Conservation (phyloP, 495 filamentous ascomycete species). For the Thermothielavioides terrestris region DNA sequence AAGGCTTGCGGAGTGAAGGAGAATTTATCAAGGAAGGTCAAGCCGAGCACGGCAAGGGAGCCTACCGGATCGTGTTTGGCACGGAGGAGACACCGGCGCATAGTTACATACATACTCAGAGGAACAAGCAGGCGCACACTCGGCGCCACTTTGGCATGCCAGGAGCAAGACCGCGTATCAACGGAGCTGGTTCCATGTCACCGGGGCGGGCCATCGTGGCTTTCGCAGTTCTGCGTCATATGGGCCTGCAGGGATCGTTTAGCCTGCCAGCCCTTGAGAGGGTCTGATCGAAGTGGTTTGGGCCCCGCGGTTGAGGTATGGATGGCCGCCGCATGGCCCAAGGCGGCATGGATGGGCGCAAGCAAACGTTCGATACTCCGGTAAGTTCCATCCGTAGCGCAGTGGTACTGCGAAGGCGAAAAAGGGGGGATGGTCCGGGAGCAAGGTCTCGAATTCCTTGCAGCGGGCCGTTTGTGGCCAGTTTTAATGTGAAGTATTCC, state of each 20-base stretch:
- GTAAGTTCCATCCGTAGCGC: too few species aligned
- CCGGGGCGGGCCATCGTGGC: too few species aligned
- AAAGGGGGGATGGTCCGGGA: slow-evolving; percentile 2
- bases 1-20: too few species aligned
- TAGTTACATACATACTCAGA: slow-evolving; percentile 11
- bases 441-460: slow-evolving; percentile 14
- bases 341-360: slow-evolving; percentile 23
- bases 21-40: too few species aligned
- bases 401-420: too few species aligned
- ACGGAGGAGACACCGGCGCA: slow-evolving; percentile 20
- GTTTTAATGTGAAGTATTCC: too few species aligned
- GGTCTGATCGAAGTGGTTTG: slow-evolving; percentile 25
- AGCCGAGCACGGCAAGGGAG: slow-evolving; percentile 21
- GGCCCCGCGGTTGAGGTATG: slow-evolving; percentile 2
- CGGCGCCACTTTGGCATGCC: slow-evolving; percentile 28
- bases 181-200: slow-evolving; percentile 29
- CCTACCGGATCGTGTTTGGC: slow-evolving; percentile 17
- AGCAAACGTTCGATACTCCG: too few species aligned
- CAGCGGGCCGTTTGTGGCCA: slow-evolving; percentile 15
- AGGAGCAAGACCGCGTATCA: slow-evolving; percentile 25
- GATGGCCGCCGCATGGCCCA: slow-evolving; percentile 17
- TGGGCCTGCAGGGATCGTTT: slow-evolving; percentile 26
- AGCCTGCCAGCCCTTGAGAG: slow-evolving; percentile 24
- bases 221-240: slow-evolving; percentile 28
- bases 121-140: slow-evolving; percentile 9